Conservation (phyloP, 2,329 filamentous ascomycete genomes). For the Colletotrichum coccodes region DNA sequence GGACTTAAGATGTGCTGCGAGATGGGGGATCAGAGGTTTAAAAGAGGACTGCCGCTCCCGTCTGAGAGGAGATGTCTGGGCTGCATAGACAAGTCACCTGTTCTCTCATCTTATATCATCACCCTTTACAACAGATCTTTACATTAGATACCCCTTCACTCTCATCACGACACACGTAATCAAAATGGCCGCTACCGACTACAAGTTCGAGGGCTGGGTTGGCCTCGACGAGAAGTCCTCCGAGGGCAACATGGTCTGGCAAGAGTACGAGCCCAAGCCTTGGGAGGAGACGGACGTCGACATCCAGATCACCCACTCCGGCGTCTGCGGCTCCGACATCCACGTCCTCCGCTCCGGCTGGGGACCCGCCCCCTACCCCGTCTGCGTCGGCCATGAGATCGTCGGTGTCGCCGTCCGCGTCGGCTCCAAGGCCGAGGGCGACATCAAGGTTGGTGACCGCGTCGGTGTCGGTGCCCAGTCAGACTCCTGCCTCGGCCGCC, state of each 20-base stretch:
- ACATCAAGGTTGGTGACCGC: constrained; percentile 65
- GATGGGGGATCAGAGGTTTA: constrained; percentile 18
- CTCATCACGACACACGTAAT: not conserved
- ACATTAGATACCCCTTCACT: not conserved
- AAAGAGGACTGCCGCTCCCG: constrained; percentile 18
- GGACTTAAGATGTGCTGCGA: constrained; percentile 17
- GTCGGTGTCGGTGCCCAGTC: constrained; percentile 70
- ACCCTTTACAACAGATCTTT: not conserved
- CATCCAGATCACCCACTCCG: constrained; percentile 73
- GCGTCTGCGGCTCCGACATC: constrained; percentile 72
- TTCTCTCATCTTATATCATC: not conserved
- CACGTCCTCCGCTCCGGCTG: constrained; percentile 68
- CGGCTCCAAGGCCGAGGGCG: constrained; percentile 52
- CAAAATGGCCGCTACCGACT: constrained; percentile 46
- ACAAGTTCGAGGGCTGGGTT: constrained; percentile 63
- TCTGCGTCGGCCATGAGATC: constrained; percentile 50
- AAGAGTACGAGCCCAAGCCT: constrained; percentile 68
- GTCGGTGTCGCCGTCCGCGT: constrained; percentile 55
- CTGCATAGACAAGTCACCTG: not conserved
- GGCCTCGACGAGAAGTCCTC: constrained; percentile 51
- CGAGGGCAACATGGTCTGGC: constrained; percentile 65
- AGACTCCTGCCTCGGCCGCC: constrained; percentile 55
- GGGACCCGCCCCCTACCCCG: constrained; percentile 39
- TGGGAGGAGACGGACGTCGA: constrained; percentile 75
- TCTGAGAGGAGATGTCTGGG: fast-evolving